A percentile compares a stretch with the other conserved stretches of the same genome.
phyloP scores from a whole-genome alignment of 2,329 filamentous ascomycete genomes.

The Onygena corvina region DNA sequence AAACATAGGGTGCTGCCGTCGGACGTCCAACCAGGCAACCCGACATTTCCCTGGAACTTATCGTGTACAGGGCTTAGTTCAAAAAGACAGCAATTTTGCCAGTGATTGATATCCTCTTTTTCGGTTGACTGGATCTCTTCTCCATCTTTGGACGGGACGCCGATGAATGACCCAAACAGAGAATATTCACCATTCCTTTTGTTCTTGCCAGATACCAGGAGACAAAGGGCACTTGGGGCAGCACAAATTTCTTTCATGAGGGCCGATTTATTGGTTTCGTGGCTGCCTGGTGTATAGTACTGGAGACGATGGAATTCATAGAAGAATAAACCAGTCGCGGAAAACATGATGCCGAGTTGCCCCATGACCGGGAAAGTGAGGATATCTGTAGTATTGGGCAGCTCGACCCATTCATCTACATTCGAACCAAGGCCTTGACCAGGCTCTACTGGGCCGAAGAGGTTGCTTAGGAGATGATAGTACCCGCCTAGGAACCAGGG shows the following conservation, averaged over 20 bases:
- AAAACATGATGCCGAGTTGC: neutral
- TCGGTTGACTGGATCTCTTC: neutral
- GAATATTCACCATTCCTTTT: neutral
- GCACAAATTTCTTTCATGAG: neutral
- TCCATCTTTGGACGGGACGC: neutral
- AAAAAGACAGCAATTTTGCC: neutral
- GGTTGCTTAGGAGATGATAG: neutral
- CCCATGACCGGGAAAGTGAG: neutral
- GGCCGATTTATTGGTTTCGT: neutral
- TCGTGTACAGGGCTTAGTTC: neutral
- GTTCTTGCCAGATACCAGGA: neutral
- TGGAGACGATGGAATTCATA: neutral
- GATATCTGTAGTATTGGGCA: neutral
- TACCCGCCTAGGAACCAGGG: neutral
- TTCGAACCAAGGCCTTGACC: neutral
- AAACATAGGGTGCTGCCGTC: neutral
- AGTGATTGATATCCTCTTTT: neutral
- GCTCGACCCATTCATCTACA: neutral
- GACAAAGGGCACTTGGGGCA: neutral
- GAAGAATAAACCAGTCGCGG: neutral
- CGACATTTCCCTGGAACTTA: neutral
- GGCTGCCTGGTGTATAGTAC: neutral
- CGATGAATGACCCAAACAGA: neutral
- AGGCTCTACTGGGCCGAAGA: neutral
- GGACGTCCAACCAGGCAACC: neutral